Conservation (phyloP, 2,329 filamentous ascomycete genomes). For the Plectosphaerella plurivora region DNA sequence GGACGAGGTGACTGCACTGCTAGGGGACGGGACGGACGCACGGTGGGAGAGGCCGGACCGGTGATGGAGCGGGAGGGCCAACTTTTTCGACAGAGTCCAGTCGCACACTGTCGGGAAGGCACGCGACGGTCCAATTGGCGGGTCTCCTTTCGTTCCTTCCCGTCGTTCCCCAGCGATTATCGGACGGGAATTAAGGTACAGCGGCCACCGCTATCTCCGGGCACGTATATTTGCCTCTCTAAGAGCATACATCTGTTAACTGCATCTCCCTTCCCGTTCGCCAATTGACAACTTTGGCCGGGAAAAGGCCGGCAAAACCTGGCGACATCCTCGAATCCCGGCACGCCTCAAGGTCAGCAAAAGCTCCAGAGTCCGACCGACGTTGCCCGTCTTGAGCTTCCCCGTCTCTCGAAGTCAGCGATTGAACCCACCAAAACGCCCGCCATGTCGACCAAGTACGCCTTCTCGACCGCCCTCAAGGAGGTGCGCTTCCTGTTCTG, state of each 20-base stretch:
- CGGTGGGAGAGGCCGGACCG: conserved; percentile 7
- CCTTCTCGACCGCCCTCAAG: conserved; percentile 82
- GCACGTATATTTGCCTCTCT: too few species aligned
- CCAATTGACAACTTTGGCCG: conserved; percentile 1
- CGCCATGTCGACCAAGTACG: conserved; percentile 86
- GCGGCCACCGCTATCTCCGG: conserved; percentile 3
- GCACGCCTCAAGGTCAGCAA: not conserved
- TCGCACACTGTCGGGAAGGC: not conserved
- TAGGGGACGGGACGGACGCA: conserved; percentile 5
- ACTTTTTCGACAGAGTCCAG: conserved; percentile 3
- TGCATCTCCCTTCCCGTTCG: not conserved
- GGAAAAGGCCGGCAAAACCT: conserved; percentile 4
- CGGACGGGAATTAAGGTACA: not conserved
- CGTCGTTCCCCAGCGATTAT: not conserved
- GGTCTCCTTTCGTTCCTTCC: too few species aligned
- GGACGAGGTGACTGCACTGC: not conserved
- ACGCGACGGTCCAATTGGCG: too few species aligned
- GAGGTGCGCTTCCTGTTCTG: conserved; percentile 98
- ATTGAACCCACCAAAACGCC: not conserved
- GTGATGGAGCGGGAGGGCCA: conserved; percentile 3
- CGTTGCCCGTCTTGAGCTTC: not conserved
- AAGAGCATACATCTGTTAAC: too few species aligned
- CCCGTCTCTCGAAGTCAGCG: not conserved
- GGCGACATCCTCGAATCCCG: conserved; percentile 4
- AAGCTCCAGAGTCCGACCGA: conserved; percentile 7